Evolutionary conservation across 495 filamentous ascomycete genomes (phyloP).

Genomic region (Annulohypoxylon nitens): DNA sequence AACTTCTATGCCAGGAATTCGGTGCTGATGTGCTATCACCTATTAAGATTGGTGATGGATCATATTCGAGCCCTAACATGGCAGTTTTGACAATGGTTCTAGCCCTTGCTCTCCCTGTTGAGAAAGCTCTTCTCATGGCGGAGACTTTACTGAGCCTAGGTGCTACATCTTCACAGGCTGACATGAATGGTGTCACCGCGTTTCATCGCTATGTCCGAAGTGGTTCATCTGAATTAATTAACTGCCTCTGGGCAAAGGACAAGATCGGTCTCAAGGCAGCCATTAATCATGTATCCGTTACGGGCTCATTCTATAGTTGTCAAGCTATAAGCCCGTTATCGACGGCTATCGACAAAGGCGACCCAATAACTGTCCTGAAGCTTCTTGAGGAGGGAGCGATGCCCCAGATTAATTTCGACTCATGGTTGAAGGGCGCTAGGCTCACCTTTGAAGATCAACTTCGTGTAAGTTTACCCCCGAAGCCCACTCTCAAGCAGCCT

Average conservation of each 20-base stretch:
- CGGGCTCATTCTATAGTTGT: conserved; percentile 46
- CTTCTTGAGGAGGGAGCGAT: conserved; percentile 59
- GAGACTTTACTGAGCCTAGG: conserved; percentile 74
- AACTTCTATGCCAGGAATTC: conserved; percentile 76
- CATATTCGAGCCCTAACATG: conserved; percentile 58
- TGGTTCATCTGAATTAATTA: conserved; percentile 64
- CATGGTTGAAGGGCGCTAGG: conserved; percentile 60
- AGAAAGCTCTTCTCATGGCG: conserved; percentile 71
- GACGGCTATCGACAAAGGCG: conserved; percentile 51
- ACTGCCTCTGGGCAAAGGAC: conserved; percentile 68
- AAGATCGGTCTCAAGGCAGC: conserved; percentile 69
- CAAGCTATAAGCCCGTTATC: conserved; percentile 54
- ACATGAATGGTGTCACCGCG: conserved; percentile 68
- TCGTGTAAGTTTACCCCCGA: conserved; percentile 33
- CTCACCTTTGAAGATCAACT: conserved; percentile 38
- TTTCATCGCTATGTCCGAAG: conserved; percentile 69
- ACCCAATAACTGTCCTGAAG: conserved; percentile 54
- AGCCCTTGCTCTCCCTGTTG: conserved; percentile 66
- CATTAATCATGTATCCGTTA: conserved; percentile 69
- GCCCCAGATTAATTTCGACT: conserved; percentile 58
- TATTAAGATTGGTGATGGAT: conserved; percentile 67
- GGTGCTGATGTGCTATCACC: conserved; percentile 80
- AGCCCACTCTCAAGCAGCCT: background rate
- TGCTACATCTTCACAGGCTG: conserved; percentile 79
- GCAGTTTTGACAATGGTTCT: conserved; percentile 77